Evolutionary conservation across 805 yeast species (phyloP).

Genomic region (Wickerhamomyces chambardii): DNA sequence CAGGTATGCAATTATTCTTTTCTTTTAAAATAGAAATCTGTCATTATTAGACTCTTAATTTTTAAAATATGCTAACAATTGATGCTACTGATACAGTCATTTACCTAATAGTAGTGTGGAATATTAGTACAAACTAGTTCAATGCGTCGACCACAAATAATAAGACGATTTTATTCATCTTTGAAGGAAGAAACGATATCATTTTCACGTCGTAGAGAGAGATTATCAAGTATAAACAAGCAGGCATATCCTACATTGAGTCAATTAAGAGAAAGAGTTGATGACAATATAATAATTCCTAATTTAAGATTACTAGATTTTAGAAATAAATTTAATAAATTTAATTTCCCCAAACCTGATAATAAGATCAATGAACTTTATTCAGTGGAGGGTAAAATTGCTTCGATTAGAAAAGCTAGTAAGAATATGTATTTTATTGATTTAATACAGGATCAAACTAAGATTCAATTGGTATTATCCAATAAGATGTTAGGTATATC

Average conservation of each 20-base stretch:
- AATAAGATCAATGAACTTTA: constrained; percentile 15
- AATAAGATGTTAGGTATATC: constrained; percentile 34
- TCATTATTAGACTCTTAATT: no score
- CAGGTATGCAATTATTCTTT: no score
- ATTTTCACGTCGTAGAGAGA: constrained; percentile 14
- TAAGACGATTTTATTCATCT: constrained; percentile 5
- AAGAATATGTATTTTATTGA: constrained; percentile 66
- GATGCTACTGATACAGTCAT: no score
- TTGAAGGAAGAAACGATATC: constrained; percentile 12
- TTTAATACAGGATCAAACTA: constrained; percentile 45
- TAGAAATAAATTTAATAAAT: constrained; percentile 17
- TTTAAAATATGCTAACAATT: no score
- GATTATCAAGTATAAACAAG: constrained; percentile 5
- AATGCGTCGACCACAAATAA: background rate
- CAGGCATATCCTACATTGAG: constrained; percentile 17
- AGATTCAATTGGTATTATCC: constrained; percentile 56
- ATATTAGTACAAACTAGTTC: no score
- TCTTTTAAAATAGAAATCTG: no score
- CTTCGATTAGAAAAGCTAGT: constrained; percentile 53
- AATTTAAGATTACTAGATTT: constrained; percentile 30
- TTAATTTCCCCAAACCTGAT: constrained; percentile 12
- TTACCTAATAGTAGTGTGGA: no score
- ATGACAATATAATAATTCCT: background rate
- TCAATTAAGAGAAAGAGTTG: constrained; percentile 4
- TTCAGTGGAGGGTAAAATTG: constrained; percentile 44